Evolutionary conservation across 2,329 filamentous ascomycete species (phyloP).

Genomic region (Alternaria sp.): DNA sequence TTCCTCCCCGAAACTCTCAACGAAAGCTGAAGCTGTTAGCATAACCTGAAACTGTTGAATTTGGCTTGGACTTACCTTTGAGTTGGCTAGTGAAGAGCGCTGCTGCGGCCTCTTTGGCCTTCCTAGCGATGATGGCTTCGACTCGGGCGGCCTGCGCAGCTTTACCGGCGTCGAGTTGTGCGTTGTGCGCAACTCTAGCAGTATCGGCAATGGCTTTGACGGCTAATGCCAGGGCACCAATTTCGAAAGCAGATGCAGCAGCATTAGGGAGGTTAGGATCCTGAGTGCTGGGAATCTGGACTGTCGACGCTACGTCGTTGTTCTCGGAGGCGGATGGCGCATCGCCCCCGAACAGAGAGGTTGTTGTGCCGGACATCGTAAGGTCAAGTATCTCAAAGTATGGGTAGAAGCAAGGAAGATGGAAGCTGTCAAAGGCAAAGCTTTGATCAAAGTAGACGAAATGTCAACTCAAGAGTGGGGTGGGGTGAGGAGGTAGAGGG

Average conservation of each 20-base stretch:
- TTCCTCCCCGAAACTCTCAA: neutral
- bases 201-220: neutral
- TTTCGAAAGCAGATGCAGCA: fast-evolving
- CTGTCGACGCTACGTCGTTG: neutral
- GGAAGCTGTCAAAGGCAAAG: neutral
- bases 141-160: neutral
- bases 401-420: neutral
- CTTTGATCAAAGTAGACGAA: neutral
- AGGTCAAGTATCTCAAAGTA: neutral
- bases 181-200: neutral
- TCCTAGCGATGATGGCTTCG: neutral
- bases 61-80: neutral
- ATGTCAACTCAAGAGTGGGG: neutral
- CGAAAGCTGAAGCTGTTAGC: neutral
- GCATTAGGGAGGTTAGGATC: fast-evolving
- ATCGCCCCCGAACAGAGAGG: neutral
- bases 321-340: neutral
- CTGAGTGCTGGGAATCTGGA: neutral
- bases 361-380: neutral
- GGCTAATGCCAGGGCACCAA: neutral
- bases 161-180: neutral
- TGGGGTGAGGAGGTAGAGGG: neutral
- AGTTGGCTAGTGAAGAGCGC: neutral
- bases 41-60: neutral
- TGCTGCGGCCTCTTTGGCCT: neutral